Conservation (phyloP, 768 basidiomycete genomes). For the Hygrocybe punicea region DNA sequence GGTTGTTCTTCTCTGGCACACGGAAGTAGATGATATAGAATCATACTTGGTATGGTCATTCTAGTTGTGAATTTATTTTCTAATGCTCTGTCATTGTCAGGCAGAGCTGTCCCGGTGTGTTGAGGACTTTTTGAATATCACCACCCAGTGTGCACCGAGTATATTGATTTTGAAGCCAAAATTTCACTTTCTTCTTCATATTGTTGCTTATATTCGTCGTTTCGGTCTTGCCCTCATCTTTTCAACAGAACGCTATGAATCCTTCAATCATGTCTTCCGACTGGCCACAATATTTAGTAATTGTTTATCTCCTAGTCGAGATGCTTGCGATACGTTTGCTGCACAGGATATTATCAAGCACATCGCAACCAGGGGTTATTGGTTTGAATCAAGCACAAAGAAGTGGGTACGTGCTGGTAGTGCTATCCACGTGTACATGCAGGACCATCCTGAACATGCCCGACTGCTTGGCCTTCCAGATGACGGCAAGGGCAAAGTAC, state of each 20-base stretch:
- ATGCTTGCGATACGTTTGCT: slow-evolving; percentile 29
- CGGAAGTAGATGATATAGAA: slow-evolving; percentile 23
- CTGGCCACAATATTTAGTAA: slow-evolving; percentile 36
- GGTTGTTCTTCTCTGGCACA: slow-evolving; percentile 28
- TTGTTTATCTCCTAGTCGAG: slow-evolving; percentile 35
- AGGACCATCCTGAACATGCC: neutral
- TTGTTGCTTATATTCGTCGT: slow-evolving; percentile 25
- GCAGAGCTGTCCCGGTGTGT: slow-evolving; percentile 19
- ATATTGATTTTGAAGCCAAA: slow-evolving; percentile 30
- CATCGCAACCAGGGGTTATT: slow-evolving; percentile 31
- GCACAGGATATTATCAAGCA: slow-evolving; percentile 34
- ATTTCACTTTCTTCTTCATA: slow-evolving; percentile 33
- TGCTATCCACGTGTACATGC: neutral
- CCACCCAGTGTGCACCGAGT: slow-evolving; percentile 21
- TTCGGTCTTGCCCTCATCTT: slow-evolving; percentile 34
- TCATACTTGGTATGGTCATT: slow-evolving; percentile 21
- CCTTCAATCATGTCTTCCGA: slow-evolving; percentile 40
- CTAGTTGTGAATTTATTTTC: neutral
- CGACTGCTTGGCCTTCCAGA: neutral
- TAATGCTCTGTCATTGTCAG: neutral
- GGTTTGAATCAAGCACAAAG: slow-evolving; percentile 11
- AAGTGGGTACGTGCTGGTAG: slow-evolving; percentile 1
- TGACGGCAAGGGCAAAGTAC: neutral
- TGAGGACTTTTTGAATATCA: slow-evolving; percentile 15
- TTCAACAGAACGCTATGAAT: slow-evolving; percentile 40